These are phyloP conservation scores for Diddensiella santjacobensis DNA, from an alignment of 805 yeast genomes.

Conservation along the genomic window DNA sequence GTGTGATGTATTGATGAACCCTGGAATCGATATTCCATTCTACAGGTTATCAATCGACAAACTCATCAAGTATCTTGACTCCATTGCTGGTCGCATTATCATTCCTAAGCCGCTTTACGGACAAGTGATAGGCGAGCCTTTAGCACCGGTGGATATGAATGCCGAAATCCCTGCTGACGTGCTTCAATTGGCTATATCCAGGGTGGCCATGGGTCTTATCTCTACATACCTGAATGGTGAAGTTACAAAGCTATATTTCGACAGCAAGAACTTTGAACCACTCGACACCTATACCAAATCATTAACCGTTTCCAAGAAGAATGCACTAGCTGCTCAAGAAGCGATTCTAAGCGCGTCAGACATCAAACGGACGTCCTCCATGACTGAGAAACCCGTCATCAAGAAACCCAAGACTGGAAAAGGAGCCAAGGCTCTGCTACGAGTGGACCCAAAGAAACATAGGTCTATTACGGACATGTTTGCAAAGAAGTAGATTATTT, in stretches of 20 bases:
- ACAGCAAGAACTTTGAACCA: constrained; percentile 20
- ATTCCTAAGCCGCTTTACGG: constrained; percentile 21
- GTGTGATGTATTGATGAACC: constrained; percentile 9
- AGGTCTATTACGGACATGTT: constrained; percentile 34
- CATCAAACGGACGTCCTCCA: constrained; percentile 6
- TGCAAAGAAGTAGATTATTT: constrained; percentile 19
- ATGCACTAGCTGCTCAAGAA: constrained; percentile 20
- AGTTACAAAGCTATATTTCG: constrained; percentile 9
- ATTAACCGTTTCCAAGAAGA: constrained; percentile 19
- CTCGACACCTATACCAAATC: constrained; percentile 23
- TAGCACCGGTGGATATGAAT: constrained; percentile 20
- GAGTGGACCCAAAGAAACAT: constrained; percentile 25
- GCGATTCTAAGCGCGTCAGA: constrained; percentile 17
- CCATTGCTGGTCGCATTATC: constrained; percentile 15
- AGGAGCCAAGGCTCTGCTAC: constrained; percentile 18
- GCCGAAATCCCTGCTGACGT: constrained; percentile 19
- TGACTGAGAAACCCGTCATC: constrained; percentile 2
- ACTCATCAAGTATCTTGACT: constrained; percentile 21
- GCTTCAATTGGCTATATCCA: constrained; percentile 17
- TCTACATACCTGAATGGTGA: constrained; percentile 18
- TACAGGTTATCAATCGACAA: constrained; percentile 15
- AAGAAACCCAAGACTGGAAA: constrained; percentile 15
- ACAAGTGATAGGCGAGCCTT: constrained; percentile 18
- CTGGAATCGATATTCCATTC: constrained; percentile 10
- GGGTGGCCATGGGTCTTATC: constrained; percentile 19